Evolutionary conservation across 169 alveolate species (phyloP), one percentile per base, ranked within the genome.

Genomic region (Amoebophrya sp.): DNA sequence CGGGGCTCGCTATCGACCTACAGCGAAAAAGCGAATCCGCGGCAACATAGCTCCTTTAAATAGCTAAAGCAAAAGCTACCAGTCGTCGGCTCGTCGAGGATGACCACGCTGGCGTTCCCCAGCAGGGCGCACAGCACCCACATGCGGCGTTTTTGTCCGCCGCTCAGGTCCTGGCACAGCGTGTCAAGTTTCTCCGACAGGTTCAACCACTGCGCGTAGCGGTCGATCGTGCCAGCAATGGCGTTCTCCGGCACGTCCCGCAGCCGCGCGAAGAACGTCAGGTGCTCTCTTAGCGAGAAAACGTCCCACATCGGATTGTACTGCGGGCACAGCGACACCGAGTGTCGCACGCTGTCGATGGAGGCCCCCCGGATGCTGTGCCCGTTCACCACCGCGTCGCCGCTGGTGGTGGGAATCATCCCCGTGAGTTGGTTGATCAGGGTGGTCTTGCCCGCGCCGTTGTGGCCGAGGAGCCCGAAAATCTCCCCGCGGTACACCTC

Each of bases 381-480:
- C 58, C 97, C 97, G 69, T 93, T 91, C 26, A 96, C 93, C 78
- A 91, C 93, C 26, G 96, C 94, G 91, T 91, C 92, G 34, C 98
- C 98, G 23, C 92, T 48, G 70, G 95, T 91, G 4, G 97, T 96
- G 31, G 78, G 41, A 34, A 94, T 31, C 90, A 94, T 97, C 69
- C 96, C 97, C 20, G 97, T 95, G 41, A 96, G 90, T 58, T 94
- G 92, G 92, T 95, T 95, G 89, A 96, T 95, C 15, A 96, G 94
- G n/a, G 98, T 96, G 2, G 97, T 95, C 89, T 96, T 96, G 69
- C 98, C 98, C 23, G 98, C 98, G 41, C 98, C 98, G 91, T 96
- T 96, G 48, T 42, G 48, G 48, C 48, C 48, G 48, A 42, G 48
- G 20, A 42, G n/a, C n/a, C n/a, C n/a, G n/a, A n/a, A n/a, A n/a